Conservation (phyloP, 371 early-diverging fungal species). For the Mortierella polycephala region DNA sequence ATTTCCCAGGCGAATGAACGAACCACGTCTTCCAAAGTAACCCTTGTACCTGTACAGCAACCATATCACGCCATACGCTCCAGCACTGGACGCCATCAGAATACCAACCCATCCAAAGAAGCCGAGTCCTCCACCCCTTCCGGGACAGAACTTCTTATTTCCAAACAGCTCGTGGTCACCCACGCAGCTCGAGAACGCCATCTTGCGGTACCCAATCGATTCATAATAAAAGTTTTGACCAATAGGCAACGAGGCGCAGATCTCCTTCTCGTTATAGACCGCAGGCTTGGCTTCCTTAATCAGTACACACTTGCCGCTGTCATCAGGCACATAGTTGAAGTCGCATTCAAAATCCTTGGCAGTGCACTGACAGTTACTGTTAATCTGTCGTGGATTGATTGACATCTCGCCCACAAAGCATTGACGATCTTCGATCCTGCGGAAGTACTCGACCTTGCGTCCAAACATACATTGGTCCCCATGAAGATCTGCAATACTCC, state of each 20-base stretch:
- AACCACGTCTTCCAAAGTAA: constrained; percentile 18
- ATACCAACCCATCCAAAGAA: constrained; percentile 59
- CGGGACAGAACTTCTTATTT: constrained; percentile 74
- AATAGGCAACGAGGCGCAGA: constrained; percentile 62
- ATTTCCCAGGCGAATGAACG: constrained; percentile 38
- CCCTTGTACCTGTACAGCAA: constrained; percentile 29
- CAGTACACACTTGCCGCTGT: constrained; percentile 69
- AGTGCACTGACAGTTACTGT: constrained; percentile 80
- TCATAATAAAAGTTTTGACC: constrained; percentile 69
- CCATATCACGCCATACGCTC: constrained; percentile 26
- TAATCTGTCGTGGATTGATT: constrained; percentile 65
- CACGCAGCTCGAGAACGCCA: constrained; percentile 77
- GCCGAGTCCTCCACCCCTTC: constrained; percentile 55
- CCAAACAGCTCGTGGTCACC: constrained; percentile 72
- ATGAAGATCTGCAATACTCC: constrained; percentile 69
- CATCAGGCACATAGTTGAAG: constrained; percentile 78
- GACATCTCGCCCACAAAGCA: constrained; percentile 86
- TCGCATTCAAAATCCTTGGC: constrained; percentile 91
- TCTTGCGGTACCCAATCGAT: constrained; percentile 76
- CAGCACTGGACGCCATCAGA: constrained; percentile 35
- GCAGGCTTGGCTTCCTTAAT: constrained; percentile 70
- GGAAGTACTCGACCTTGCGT: constrained; percentile 77
- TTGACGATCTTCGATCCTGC: constrained; percentile 76
- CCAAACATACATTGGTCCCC: constrained; percentile 78
- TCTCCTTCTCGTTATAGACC: constrained; percentile 51